Percentiles rank a stretch among this genome's conserved stretches.
Evolutionary conservation across 148 eudicot species (phyloP).

Genomic region (Mesembryanthemum crystallinum): DNA sequence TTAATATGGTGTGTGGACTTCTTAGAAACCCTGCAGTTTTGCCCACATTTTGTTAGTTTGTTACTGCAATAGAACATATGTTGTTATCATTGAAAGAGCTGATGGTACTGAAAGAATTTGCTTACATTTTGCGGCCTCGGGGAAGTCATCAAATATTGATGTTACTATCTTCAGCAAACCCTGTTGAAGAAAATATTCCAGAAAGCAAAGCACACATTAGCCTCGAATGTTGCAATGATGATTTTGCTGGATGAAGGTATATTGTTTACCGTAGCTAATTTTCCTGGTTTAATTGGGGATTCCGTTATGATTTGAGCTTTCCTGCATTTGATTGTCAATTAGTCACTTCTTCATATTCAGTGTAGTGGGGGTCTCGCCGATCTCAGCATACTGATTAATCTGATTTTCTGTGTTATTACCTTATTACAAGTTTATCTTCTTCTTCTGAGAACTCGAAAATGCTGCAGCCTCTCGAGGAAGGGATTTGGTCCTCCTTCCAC

Average conservation of each 20-base stretch:
- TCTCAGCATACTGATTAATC: background rate
- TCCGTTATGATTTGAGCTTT: conserved; percentile 62
- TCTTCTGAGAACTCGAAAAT: conserved; percentile 42
- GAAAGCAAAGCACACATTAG: background rate
- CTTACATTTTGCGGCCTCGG: conserved; percentile 69
- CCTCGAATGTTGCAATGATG: background rate
- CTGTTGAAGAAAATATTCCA: conserved; percentile 31
- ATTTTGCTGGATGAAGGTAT: background rate
- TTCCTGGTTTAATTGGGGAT: conserved; percentile 85
- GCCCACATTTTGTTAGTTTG: background rate
- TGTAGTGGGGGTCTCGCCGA: too few relatives aligned
- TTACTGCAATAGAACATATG: background rate
- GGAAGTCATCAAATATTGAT: conserved; percentile 65
- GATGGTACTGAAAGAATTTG: background rate
- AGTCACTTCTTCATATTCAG: background rate
- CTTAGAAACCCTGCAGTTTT: conserved; percentile 61
- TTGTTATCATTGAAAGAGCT: background rate
- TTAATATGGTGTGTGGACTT: conserved; percentile 55
- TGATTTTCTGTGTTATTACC: conserved; percentile 29
- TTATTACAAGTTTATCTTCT: conserved; percentile 52
- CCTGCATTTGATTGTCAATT: conserved; percentile 36
- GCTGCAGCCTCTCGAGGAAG: conserved; percentile 84
- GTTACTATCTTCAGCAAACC: conserved; percentile 48
- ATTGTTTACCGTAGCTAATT: conserved; percentile 56
- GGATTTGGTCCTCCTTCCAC: conserved; percentile 71